These are phyloP conservation scores for Melastoma candidum DNA, from an alignment of 441 rosid genomes.

Conservation along the genomic window DNA sequence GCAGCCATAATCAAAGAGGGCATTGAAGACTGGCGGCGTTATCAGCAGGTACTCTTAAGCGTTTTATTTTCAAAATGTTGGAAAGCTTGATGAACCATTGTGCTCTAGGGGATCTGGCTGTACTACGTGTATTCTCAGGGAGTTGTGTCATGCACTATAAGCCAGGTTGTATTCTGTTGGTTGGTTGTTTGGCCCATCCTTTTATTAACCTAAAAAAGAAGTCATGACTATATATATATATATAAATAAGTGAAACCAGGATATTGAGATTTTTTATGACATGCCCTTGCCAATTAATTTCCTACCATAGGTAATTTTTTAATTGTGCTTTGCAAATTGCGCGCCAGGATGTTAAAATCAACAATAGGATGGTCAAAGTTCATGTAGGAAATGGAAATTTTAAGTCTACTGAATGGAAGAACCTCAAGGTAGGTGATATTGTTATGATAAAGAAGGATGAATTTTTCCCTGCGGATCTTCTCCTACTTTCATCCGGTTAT, in stretches of 20 bases:
- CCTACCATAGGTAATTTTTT: neutral
- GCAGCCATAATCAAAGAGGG: conserved; percentile 12
- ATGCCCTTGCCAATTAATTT: neutral
- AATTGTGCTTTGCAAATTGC: neutral
- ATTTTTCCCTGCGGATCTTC: conserved; percentile 8
- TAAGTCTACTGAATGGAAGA: neutral
- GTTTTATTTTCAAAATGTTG: neutral
- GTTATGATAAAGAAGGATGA: neutral
- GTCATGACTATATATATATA: no score
- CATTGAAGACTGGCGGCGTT: conserved; percentile 14
- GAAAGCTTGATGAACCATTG: neutral
- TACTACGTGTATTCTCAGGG: no score
- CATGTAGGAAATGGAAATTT: conserved; percentile 1
- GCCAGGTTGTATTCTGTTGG: no score
- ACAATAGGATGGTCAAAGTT: conserved; percentile 4
- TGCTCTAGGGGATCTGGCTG: neutral
- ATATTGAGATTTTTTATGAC: neutral
- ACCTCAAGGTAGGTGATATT: conserved; percentile 4
- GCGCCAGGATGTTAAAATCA: conserved; percentile 1
- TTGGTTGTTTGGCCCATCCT: no score
- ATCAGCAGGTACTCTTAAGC: conserved; percentile 4
- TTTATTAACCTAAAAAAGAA: no score
- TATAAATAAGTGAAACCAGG: no score
- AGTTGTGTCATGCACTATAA: no score
- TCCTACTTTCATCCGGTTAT: conserved; percentile 3